Evolutionary conservation across 305 asterid species (phyloP).

Genomic region (Fraxinus paxiana): DNA sequence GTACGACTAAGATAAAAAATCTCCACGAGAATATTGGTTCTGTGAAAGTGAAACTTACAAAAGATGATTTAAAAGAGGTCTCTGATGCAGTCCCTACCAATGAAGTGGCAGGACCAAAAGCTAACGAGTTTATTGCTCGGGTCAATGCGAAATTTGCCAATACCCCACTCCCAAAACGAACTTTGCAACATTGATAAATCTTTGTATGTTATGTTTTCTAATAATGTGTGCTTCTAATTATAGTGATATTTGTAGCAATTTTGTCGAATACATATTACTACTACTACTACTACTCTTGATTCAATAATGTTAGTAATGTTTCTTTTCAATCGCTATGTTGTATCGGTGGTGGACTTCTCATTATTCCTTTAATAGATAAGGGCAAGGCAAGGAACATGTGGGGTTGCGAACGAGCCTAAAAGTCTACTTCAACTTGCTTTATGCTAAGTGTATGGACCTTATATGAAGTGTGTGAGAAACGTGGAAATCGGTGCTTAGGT

Average conservation of each 20-base stretch:
- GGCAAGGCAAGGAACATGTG: not conserved
- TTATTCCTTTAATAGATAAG: not conserved
- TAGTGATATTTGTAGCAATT: not conserved
- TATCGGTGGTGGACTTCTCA: not conserved
- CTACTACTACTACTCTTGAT: not conserved
- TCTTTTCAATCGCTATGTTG: not conserved
- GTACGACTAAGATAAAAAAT: conserved; percentile 53
- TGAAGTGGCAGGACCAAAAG: conserved; percentile 42
- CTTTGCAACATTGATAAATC: not conserved
- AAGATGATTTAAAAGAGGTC: conserved; percentile 35
- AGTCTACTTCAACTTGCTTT: not conserved
- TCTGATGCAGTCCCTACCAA: conserved; percentile 36
- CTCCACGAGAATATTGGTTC: conserved; percentile 42
- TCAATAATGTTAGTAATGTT: not conserved
- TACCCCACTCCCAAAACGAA: conserved; percentile 36
- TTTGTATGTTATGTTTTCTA: not conserved
- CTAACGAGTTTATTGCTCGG: conserved; percentile 13
- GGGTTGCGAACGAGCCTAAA: not conserved
- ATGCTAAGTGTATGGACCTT: not conserved
- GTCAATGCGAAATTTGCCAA: conserved; percentile 31
- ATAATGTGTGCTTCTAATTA: not conserved
- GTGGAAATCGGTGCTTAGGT: not conserved
- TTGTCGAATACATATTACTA: not conserved
- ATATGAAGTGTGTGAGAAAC: not conserved
- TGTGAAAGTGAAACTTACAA: conserved; percentile 37